These are phyloP conservation scores for Eleusine coracana DNA, from an alignment of 176 grass and related monocot genomes.

Conservation along the genomic window DNA sequence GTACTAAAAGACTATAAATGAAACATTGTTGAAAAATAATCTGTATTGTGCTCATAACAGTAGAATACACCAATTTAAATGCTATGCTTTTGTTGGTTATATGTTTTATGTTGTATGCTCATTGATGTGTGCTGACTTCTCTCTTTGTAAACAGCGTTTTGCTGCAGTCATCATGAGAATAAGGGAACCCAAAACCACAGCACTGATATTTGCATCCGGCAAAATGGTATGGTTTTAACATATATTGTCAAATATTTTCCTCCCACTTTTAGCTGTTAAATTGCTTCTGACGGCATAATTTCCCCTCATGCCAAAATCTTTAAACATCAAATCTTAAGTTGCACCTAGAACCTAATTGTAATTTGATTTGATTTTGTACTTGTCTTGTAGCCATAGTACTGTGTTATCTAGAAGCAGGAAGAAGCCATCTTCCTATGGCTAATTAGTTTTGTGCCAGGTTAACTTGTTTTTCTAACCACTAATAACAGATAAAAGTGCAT, in stretches of 20 bases:
- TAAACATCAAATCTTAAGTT: neutral
- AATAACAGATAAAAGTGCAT: neutral
- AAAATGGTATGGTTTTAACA: constrained; percentile 77
- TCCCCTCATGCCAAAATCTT: neutral
- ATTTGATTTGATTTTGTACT: constrained; percentile 2
- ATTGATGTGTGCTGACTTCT: constrained; percentile 27
- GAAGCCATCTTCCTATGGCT: neutral
- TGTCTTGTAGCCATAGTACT: neutral
- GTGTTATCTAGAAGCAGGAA: neutral
- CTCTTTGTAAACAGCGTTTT: constrained; percentile 79
- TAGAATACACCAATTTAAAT: neutral
- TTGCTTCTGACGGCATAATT: neutral
- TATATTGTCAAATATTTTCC: neutral
- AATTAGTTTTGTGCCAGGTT: neutral
- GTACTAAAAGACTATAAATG: neutral
- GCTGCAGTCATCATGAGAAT: constrained; percentile 99
- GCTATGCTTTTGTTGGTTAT: neutral
- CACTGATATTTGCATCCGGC: constrained; percentile 96
- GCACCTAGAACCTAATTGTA: neutral
- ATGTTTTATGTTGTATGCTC: neutral
- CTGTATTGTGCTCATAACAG: neutral
- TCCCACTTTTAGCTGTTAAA: neutral
- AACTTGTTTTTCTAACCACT: neutral
- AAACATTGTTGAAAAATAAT: neutral
- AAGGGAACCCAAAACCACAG: constrained; percentile 98